A percentile compares a stretch with the other conserved stretches of the same genome.
Conservation (phyloP, 768 basidiomycete species). For the Lactarius vividus region DNA sequence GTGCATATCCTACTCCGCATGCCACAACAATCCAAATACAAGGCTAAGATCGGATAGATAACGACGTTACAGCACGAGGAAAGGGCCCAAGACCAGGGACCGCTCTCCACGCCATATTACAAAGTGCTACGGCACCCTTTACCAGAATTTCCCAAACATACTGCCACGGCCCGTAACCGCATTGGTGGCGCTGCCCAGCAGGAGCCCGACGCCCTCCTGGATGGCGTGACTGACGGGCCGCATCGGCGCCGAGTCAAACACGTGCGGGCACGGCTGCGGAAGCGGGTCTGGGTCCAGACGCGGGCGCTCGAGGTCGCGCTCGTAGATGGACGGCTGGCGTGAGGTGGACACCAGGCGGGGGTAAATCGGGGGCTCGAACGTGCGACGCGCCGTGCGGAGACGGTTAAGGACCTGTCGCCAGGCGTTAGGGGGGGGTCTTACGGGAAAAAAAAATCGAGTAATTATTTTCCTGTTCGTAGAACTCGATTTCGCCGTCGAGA, state of each 20-base stretch:
- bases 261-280: constrained; percentile 76
- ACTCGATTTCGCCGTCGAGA: constrained; percentile 73
- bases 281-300: constrained; percentile 48
- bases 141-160: constrained; percentile 66
- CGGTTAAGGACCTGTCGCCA: constrained; percentile 50
- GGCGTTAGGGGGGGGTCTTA: not conserved
- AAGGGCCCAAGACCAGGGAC: not conserved
- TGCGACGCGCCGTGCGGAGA: constrained; percentile 53
- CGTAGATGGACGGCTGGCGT: constrained; percentile 69
- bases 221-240: constrained; percentile 72
- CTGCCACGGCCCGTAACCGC: constrained; percentile 39
- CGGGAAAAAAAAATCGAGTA: not conserved
- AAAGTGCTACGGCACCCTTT: not conserved
- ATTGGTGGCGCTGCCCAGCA: constrained; percentile 43
- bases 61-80: not conserved
- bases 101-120: not conserved
- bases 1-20: not conserved
- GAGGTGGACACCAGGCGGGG: constrained; percentile 48
- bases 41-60: not conserved
- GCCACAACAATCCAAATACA: not conserved
- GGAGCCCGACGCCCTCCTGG: constrained; percentile 66
- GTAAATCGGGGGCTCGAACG: constrained; percentile 50
- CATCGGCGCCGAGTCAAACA: constrained; percentile 74
- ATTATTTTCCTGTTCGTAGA: constrained; percentile 61
- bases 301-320: constrained; percentile 63